A percentile compares a stretch with the other conserved stretches of the same genome.
These are phyloP conservation scores for Chalaropsis thielavioides DNA, from an alignment of 2,329 filamentous ascomycete species.

Conservation along the genomic window DNA sequence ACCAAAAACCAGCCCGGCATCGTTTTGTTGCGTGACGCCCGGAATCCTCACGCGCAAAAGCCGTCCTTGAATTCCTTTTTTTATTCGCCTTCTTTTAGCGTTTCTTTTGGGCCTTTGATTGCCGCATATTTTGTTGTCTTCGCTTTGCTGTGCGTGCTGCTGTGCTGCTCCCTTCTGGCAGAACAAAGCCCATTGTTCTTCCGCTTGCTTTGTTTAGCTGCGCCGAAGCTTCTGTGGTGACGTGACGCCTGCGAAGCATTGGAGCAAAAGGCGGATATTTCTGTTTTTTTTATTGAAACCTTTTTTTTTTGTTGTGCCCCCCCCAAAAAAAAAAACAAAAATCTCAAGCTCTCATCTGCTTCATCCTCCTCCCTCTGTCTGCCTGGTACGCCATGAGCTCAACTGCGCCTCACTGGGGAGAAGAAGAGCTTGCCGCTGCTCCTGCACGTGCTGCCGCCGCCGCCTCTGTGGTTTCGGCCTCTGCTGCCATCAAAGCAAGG, in stretches of 20 bases:
- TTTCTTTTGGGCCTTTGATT: too few relatives aligned
- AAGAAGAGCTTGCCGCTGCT: background rate
- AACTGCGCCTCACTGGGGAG: conserved; percentile 12
- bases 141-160: background rate
- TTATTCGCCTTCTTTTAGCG: background rate
- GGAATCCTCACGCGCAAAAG: background rate
- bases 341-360: too few relatives aligned
- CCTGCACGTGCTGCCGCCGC: background rate
- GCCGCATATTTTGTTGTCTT: background rate
- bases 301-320: too few relatives aligned
- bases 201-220: background rate
- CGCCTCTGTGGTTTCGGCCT: background rate
- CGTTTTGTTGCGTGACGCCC: background rate
- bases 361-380: background rate
- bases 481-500: conserved; percentile 9
- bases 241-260: too few relatives aligned
- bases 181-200: conserved; percentile 15
- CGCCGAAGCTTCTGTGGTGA: too few relatives aligned
- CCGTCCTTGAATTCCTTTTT: background rate
- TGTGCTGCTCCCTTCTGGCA: background rate
- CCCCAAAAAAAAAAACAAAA: too few relatives aligned
- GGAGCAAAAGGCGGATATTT: too few relatives aligned
- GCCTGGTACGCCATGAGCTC: conserved; percentile 12
- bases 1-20: background rate
- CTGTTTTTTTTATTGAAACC: background rate